Percentiles rank a stretch among this genome's conserved stretches.
Evolutionary conservation across 2,329 filamentous ascomycete species (phyloP).

Genomic region (Dothistroma septosporum): DNA sequence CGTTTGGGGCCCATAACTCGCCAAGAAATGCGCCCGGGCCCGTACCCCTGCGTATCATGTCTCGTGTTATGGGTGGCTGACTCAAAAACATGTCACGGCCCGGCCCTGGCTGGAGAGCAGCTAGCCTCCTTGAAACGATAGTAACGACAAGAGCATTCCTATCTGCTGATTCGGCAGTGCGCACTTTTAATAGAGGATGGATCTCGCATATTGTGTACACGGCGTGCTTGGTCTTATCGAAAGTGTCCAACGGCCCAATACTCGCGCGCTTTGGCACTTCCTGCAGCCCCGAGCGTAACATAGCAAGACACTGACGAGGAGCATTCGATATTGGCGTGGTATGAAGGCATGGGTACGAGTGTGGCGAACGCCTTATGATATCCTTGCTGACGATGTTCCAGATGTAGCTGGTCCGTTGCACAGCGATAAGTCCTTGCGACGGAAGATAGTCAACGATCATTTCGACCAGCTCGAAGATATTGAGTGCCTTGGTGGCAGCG

Average conservation of each 20-base stretch:
- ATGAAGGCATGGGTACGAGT: not conserved
- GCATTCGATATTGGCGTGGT: not conserved
- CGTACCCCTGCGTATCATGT: too few species aligned
- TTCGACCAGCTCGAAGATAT: not conserved
- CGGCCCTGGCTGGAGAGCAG: too few species aligned
- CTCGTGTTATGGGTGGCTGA: too few species aligned
- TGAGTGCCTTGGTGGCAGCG: not conserved
- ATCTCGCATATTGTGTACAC: too few species aligned
- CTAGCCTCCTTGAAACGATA: too few species aligned
- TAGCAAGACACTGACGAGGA: not conserved
- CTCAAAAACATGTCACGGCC: too few species aligned
- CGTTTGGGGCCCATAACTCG: too few species aligned
- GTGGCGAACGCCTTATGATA: not conserved
- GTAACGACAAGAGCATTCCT: too few species aligned
- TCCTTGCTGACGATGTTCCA: not conserved
- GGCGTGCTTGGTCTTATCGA: not conserved
- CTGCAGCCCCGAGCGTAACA: too few species aligned
- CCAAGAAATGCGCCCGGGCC: too few species aligned
- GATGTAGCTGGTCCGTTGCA: not conserved
- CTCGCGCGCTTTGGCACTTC: not conserved
- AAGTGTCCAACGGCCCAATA: not conserved
- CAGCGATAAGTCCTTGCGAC: not conserved
- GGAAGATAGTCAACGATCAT: not conserved
- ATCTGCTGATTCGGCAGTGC: too few species aligned
- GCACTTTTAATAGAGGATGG: too few species aligned